These are phyloP conservation scores for Colletotrichum euphorbiae DNA, from an alignment of 2,329 filamentous ascomycete genomes.

Conservation along the genomic window DNA sequence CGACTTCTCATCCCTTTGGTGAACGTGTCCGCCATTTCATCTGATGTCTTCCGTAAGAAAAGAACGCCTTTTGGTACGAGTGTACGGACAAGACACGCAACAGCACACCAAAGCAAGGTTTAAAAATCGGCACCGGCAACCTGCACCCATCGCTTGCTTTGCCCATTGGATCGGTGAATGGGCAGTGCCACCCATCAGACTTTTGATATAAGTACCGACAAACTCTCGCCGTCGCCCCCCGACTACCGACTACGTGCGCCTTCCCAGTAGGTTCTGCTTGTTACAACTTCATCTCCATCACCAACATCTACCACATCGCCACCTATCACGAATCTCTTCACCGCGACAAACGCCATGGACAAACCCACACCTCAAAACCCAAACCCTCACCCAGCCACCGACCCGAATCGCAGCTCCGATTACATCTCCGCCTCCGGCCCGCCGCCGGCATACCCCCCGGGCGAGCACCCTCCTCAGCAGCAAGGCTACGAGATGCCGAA, in stretches of 20 bases:
- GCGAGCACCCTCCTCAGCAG: slow-evolving; percentile 14
- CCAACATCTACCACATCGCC: no score
- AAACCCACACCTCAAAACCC: slow-evolving; percentile 14
- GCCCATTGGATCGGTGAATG: neutral
- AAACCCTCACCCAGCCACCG: neutral
- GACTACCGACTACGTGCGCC: neutral
- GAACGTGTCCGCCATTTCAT: neutral
- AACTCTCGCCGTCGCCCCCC: slow-evolving; percentile 3
- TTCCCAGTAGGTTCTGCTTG: neutral
- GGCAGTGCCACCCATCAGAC: slow-evolving; percentile 21
- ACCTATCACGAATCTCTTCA: neutral
- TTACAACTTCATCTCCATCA: no score
- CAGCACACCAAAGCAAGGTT: slow-evolving; percentile 15
- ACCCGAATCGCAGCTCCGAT: slow-evolving; percentile 13
- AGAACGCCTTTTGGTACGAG: slow-evolving; percentile 2
- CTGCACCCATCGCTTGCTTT: neutral
- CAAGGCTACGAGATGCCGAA: slow-evolving; percentile 26
- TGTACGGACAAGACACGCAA: neutral
- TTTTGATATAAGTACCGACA: slow-evolving; percentile 26
- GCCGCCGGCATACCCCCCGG: slow-evolving; percentile 10
- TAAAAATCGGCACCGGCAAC: slow-evolving; percentile 5
- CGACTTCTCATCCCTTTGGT: neutral
- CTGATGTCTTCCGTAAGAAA: slow-evolving; percentile 6
- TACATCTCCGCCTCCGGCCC: slow-evolving; percentile 12
- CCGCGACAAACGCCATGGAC: slow-evolving; percentile 6